phyloP scores from a whole-genome alignment of 176 grass and related monocot species.

The Tillandsia leiboldiana region DNA sequence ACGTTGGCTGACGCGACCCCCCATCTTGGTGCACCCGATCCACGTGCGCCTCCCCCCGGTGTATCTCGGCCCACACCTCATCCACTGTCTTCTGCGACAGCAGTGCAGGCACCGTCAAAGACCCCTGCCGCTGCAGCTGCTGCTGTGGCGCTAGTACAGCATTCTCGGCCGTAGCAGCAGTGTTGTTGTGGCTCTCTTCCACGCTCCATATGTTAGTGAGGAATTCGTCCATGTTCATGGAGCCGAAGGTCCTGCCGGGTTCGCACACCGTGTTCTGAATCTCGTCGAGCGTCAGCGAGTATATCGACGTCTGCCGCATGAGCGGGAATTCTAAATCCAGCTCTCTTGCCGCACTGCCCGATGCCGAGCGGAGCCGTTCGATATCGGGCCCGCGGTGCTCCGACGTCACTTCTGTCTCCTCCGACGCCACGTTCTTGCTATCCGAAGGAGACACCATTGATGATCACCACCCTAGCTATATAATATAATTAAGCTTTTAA shows the following conservation, averaged over 20 bases:
- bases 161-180: background rate
- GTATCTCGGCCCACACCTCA: constrained; percentile 86
- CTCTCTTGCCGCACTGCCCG: background rate
- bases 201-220: constrained; percentile 90
- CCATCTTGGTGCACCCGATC: constrained; percentile 20
- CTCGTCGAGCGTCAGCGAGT: constrained; percentile 71
- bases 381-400: constrained; percentile 28
- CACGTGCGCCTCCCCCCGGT: constrained; percentile 8
- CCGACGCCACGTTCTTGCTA: constrained; percentile 8
- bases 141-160: background rate
- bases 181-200: constrained; percentile 56
- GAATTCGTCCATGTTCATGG: constrained; percentile 99
- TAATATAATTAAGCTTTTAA: background rate
- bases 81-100: constrained; percentile 82
- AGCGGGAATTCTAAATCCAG: constrained; percentile 21
- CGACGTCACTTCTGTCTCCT: constrained; percentile 70
- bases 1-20: constrained; percentile 35
- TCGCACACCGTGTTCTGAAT: constrained; percentile 75
- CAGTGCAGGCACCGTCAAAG: constrained; percentile 42
- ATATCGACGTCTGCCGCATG: constrained; percentile 49
- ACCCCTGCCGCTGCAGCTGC: constrained; percentile 49
- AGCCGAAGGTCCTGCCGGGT: constrained; percentile 67
- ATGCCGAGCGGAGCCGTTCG: background rate
- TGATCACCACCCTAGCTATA: background rate
- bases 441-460: constrained; percentile 23